Evolutionary conservation across 2,329 filamentous ascomycete species (phyloP).

Genomic region (Colletotrichum orbiculare): DNA sequence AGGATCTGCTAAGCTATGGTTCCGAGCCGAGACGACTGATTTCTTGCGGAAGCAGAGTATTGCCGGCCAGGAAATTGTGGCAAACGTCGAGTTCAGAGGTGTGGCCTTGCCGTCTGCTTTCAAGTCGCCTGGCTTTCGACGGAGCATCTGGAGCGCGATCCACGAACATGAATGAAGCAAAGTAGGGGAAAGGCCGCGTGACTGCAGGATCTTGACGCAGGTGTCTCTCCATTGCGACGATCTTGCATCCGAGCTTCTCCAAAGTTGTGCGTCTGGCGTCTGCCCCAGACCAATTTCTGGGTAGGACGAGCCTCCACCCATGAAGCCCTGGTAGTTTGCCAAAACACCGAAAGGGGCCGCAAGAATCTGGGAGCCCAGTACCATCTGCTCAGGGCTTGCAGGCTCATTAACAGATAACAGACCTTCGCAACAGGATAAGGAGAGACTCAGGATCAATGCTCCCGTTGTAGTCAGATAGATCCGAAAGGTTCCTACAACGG

Average conservation of each 20-base stretch:
- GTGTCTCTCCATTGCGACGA: conserved; percentile 60
- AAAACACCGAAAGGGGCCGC: conserved; percentile 66
- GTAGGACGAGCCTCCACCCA: conserved; percentile 47
- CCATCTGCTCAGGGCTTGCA: conserved; percentile 51
- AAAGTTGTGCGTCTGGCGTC: conserved; percentile 64
- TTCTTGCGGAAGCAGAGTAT: conserved; percentile 64
- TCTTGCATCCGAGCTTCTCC: conserved; percentile 55
- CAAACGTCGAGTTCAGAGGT: conserved; percentile 45
- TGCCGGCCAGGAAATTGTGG: conserved; percentile 64
- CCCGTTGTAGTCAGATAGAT: conserved; percentile 68
- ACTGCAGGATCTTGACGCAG: conserved; percentile 62
- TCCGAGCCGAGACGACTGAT: conserved; percentile 53
- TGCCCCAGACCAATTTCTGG: conserved; percentile 54
- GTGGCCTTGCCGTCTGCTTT: conserved; percentile 55
- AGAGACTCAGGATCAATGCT: conserved; percentile 61
- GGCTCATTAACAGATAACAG: conserved; percentile 59
- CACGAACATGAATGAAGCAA: conserved; percentile 58
- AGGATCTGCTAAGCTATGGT: conserved; percentile 52
- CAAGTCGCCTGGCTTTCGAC: conserved; percentile 55
- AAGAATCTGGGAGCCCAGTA: conserved; percentile 58
- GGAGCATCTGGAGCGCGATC: conserved; percentile 62
- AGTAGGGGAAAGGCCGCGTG: conserved; percentile 59
- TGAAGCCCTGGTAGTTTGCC: conserved; percentile 52
- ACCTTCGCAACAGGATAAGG: conserved; percentile 59
- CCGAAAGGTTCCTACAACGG: conserved; percentile 57